phyloP scores from a whole-genome alignment of 1,284 basidiomycete species.

The Pseudozyma tsukubaensis region DNA sequence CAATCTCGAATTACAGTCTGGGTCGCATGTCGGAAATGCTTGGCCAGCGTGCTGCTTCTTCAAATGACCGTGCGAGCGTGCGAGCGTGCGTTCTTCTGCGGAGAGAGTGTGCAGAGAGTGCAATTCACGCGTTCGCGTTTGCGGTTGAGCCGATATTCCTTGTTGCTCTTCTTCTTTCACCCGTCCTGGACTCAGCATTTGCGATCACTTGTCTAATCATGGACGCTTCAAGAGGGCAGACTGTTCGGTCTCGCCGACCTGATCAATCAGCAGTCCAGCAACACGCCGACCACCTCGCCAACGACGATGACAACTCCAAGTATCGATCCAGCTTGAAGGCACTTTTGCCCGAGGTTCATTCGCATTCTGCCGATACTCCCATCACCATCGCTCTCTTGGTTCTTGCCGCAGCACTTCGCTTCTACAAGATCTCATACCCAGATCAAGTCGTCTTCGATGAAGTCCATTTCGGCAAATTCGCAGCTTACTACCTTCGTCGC shows the following conservation, averaged over 20 bases:
- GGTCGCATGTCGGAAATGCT: no score
- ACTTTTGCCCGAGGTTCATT: slow-evolving; percentile 26
- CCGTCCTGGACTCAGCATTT: neutral
- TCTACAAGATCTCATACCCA: slow-evolving; percentile 57
- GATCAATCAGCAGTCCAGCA: slow-evolving; percentile 1
- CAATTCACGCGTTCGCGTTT: no score
- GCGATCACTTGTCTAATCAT: slow-evolving; percentile 1
- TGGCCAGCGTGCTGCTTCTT: no score
- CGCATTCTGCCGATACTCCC: slow-evolving; percentile 21
- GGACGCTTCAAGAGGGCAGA: slow-evolving; percentile 38
- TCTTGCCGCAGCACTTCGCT: slow-evolving; percentile 47
- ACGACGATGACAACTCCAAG: slow-evolving; percentile 17
- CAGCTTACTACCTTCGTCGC: slow-evolving; percentile 65
- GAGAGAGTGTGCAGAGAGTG: no score
- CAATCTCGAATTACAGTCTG: no score
- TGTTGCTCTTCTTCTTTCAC: neutral
- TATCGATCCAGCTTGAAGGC: slow-evolving; percentile 5
- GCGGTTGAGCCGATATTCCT: no score
- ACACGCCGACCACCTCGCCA: neutral
- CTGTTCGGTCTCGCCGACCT: slow-evolving; percentile 30
- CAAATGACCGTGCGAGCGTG: no score
- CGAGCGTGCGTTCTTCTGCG: no score
- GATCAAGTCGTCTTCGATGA: slow-evolving; percentile 68
- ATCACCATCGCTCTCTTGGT: slow-evolving; percentile 47
- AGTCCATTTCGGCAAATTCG: slow-evolving; percentile 69